Evolutionary conservation across 164 flowering plant genomes (phyloP), one percentile per base, ranked within the genome.

Genomic region (Chloranthus sessilifolius): DNA sequence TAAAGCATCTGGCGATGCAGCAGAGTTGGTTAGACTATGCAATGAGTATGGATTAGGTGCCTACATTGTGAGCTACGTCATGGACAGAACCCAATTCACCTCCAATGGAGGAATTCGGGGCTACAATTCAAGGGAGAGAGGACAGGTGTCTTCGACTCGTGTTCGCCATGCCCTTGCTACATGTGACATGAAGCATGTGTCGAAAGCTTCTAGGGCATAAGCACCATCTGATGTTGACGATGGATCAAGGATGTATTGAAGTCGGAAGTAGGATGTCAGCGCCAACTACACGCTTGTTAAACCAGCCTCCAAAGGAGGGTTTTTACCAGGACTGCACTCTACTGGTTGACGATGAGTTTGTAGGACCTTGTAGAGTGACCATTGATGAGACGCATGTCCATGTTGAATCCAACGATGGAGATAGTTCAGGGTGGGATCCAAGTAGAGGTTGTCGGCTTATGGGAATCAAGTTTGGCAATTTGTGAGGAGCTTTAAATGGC

Each of bases 61-160:
- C 5, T 80, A 73, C 56, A 86, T 94, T 54, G 84, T 89, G 59
- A 70, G 65, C 31, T 68, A 88, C 22, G 95, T 94, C 29, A 94
- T 89, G 99, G 96, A 88, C 71, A 81, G 63, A 67, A 66, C 71
- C 43, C 85, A 74, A 54, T 59, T 43, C 15, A 42, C 53, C 12
- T 15, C 45, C 6, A 28, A 39, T 14, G 21, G 30, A 6, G 43
- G 31, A 60, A 55, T 54, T 29, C 35, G 52, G 23, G 48, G 40
- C 27, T 30, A 49, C 14, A 59, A 70, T 63, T 23, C 51, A 20
- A 81, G 74, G 47, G 99, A 94, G 50, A 76, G 62, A 66, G 97
- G 97, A 31, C 99, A 86, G 56, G 95, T 94, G 20, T 89, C 97
- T 33, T 94, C 97, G 33, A 89, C 99, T 36, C 88, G 96, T 19